Evolutionary conservation across 2,329 filamentous ascomycete genomes (phyloP).

Genomic region (Malbranchea zuffiana): DNA sequence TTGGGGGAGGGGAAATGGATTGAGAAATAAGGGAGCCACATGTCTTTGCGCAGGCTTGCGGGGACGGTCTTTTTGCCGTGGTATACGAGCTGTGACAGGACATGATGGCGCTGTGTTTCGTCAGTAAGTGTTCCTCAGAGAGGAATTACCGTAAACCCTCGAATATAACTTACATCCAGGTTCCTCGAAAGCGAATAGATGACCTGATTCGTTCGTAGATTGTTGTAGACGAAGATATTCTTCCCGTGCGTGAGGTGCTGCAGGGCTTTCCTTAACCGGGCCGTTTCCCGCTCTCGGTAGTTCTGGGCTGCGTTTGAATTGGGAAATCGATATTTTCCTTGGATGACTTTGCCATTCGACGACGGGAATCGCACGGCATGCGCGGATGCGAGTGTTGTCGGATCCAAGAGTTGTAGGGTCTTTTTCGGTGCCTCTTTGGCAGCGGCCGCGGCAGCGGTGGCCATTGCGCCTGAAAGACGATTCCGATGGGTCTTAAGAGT

Average conservation of each 20-base stretch:
- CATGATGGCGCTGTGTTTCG: conserved; percentile 37
- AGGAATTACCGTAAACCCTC: not conserved
- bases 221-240: conserved; percentile 53
- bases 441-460: conserved; percentile 6
- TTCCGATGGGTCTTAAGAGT: not conserved
- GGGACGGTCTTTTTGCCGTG: conserved; percentile 55
- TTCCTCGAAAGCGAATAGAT: conserved; percentile 50
- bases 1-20: conserved; percentile 43
- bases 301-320: conserved; percentile 35
- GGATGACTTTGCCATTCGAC: conserved; percentile 24
- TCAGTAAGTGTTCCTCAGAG: not conserved
- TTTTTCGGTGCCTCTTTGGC: conserved; percentile 8
- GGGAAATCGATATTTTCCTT: conserved; percentile 31
- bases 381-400: conserved; percentile 11
- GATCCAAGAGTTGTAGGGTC: conserved; percentile 12
- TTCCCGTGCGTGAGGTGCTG: conserved; percentile 42
- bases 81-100: conserved; percentile 49
- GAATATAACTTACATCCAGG: conserved; percentile 39
- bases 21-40: conserved; percentile 51
- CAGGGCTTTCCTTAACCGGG: conserved; percentile 36
- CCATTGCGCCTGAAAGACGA: conserved; percentile 2
- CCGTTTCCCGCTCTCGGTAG: conserved; percentile 28
- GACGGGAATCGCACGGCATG: conserved; percentile 13
- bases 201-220: conserved; percentile 53
- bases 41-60: conserved; percentile 47